Percentiles rank a stretch among this genome's conserved stretches.
Conservation (phyloP, 805 yeast species). For the Zygosaccharomyces lentus region DNA sequence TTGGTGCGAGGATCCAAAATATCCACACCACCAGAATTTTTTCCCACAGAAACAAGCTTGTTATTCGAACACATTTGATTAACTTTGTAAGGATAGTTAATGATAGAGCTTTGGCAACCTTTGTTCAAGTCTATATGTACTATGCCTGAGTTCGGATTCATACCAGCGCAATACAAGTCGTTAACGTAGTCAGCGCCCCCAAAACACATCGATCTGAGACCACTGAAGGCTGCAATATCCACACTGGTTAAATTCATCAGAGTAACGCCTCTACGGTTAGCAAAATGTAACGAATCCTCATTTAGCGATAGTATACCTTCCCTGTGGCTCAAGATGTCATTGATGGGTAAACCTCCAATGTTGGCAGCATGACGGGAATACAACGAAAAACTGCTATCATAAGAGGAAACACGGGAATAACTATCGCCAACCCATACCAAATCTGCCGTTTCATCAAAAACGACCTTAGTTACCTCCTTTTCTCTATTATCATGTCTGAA, state of each 20-base stretch:
- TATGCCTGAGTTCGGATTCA: slow-evolving; percentile 32
- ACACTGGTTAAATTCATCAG: slow-evolving; percentile 33
- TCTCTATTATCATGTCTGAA: slow-evolving; percentile 32
- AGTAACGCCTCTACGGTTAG: slow-evolving; percentile 54
- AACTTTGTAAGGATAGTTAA: slow-evolving; percentile 44
- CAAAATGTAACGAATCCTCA: slow-evolving; percentile 46
- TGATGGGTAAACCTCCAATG: slow-evolving; percentile 40
- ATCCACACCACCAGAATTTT: slow-evolving; percentile 56
- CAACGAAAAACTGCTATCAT: slow-evolving; percentile 45
- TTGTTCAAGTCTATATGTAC: slow-evolving; percentile 42
- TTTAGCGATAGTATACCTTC: slow-evolving; percentile 59
- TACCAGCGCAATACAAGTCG: slow-evolving; percentile 45
- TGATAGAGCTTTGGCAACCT: slow-evolving; percentile 35
- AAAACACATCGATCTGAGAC: slow-evolving; percentile 41
- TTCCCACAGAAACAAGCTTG: slow-evolving; percentile 56
- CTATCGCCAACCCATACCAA: slow-evolving; percentile 81
- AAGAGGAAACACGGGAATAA: slow-evolving; percentile 46
- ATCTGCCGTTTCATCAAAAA: slow-evolving; percentile 70
- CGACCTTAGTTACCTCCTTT: slow-evolving; percentile 33
- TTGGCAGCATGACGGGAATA: slow-evolving; percentile 59
- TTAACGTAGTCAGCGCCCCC: slow-evolving; percentile 38
- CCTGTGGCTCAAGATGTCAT: slow-evolving; percentile 50
- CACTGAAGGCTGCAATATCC: slow-evolving; percentile 33
- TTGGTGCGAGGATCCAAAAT: slow-evolving; percentile 53
- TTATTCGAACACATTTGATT: slow-evolving; percentile 47